Base-by-base conservation (phyloP, 2,329 filamentous ascomycete genomes). In the Fusarium sp. region DNA sequence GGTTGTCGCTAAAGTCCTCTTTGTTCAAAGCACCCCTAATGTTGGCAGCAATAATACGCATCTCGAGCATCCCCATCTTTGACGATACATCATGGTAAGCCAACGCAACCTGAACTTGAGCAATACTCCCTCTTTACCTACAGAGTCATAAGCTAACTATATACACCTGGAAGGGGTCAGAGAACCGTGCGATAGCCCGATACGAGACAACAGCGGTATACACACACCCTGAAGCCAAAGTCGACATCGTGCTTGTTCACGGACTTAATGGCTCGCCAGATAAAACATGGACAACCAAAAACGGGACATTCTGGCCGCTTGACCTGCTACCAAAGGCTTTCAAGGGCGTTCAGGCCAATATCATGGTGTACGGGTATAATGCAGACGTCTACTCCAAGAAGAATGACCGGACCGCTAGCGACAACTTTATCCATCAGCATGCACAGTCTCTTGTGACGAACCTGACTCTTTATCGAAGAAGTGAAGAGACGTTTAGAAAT, bases 361-460 rank as follows among this genome's bases (percentile, higher is more conserved):
- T 92, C 19, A 75, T 92, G 50, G 88, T 89, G 1, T 92, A 91
- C 70, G 90, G 90, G 24, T 92, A 92, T 73, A 91, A 92, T 72
- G 88, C 89, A 24, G 88, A 91, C 55, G 81, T 86, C 24, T 83
- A 81, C 66, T 80, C 80, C 5, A 78, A 77, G 42, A 75, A 75
- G 45, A 78, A 80, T 59, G 75, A 79, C 64, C 81, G 83, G 50
- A 83, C 80, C 15, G 84, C 86, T 3, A 89, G 86, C 69, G 84
- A 89, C 64, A 88, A 88, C 75, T 86, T 84, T 67, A 86, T 92
- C 67, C 84, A 88, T 58, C 85, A 90, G 69, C 89, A 92, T 75
- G 89, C 89, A 1, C 88, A 91, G 76, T 89, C 85, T 10, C 78
- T 92, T 29, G 81, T 90, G 7, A 83, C 83, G 6, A 85, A 80